Conservation (phyloP, 2,329 filamentous ascomycete species). For the Colletotrichum sp. region DNA sequence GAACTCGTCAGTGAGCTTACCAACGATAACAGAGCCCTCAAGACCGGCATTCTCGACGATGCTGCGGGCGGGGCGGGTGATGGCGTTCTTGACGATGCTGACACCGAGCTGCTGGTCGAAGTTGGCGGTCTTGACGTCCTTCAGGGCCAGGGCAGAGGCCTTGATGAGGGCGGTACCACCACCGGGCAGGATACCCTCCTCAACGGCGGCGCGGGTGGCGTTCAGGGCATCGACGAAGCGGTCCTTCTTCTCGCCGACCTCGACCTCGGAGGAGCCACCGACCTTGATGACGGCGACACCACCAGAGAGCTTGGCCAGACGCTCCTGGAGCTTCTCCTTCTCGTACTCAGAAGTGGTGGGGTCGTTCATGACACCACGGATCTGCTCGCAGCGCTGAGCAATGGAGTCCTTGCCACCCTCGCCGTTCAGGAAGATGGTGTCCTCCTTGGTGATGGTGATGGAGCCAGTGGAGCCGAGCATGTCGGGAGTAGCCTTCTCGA, state of each 20-base stretch:
- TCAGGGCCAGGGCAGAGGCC: conserved; percentile 88
- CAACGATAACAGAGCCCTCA: conserved; percentile 94
- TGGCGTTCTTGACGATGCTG: conserved; percentile 96
- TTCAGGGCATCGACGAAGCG: conserved; percentile 98
- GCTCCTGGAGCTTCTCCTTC: conserved; percentile 99
- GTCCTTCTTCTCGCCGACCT: conserved; percentile 99
- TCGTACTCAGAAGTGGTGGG: conserved; percentile 97
- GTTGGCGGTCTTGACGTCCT: conserved; percentile 85
- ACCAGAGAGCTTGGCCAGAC: conserved; percentile 97
- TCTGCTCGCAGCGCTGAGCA: conserved; percentile 96
- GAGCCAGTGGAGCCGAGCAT: conserved; percentile 97
- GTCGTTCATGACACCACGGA: conserved; percentile 94
- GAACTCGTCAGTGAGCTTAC: conserved; percentile 96
- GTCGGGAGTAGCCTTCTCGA: conserved; percentile 95
- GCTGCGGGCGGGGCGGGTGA: conserved; percentile 90
- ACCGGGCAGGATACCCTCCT: conserved; percentile 98
- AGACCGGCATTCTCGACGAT: conserved; percentile 98
- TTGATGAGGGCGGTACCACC: conserved; percentile 98
- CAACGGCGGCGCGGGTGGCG: conserved; percentile 95
- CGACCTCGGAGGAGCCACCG: conserved; percentile 94
- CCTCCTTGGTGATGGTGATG: conserved; percentile 99
- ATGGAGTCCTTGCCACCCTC: conserved; percentile 95
- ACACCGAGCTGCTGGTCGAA: conserved; percentile 99
- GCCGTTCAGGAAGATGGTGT: conserved; percentile 98
- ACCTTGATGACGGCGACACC: conserved; percentile 99